These are phyloP conservation scores for Aspergillus avenaceus DNA, from an alignment of 495 filamentous ascomycete genomes.

Conservation along the genomic window DNA sequence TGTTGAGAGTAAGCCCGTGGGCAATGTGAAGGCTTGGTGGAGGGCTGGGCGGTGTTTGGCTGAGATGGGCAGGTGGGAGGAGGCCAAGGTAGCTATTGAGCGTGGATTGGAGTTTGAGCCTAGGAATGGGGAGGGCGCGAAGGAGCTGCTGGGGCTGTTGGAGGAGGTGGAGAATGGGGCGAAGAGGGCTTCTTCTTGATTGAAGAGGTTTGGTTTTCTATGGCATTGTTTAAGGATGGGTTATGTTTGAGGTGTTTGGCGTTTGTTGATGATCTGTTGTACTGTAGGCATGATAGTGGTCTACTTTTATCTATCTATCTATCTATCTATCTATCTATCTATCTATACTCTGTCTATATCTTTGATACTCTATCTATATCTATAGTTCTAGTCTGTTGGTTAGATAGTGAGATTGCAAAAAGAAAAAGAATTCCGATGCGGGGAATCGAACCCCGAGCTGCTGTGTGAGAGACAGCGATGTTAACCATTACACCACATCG, in stretches of 20 bases:
- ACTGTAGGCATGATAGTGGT: no score
- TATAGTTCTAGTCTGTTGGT: background rate
- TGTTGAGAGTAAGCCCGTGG: slow-evolving; percentile 81
- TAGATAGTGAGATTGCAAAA: background rate
- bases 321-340: no score
- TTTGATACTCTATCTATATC: background rate
- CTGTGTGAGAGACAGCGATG: slow-evolving; percentile 29
- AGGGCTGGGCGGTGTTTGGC: slow-evolving; percentile 72
- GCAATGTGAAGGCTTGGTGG: slow-evolving; percentile 95
- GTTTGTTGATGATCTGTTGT: no score
- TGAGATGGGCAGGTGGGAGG: slow-evolving; percentile 86
- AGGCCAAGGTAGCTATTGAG: slow-evolving; percentile 71
- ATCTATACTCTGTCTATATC: no score
- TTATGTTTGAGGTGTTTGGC: no score
- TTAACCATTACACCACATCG: slow-evolving; percentile 33
- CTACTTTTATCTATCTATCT: background rate
- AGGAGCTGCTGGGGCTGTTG: slow-evolving; percentile 61
- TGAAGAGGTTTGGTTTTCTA: background rate
- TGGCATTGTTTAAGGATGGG: background rate
- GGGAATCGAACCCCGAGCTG: slow-evolving; percentile 34
- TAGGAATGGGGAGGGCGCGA: slow-evolving; percentile 53
- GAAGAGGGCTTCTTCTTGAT: slow-evolving; percentile 15
- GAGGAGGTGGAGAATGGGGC: slow-evolving; percentile 61
- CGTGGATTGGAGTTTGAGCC: slow-evolving; percentile 81
- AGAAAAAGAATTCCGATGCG: slow-evolving; percentile 18